These are phyloP conservation scores for Cutaneotrichosporon curvatum DNA, from an alignment of 1,284 basidiomycete species.

Conservation along the genomic window DNA sequence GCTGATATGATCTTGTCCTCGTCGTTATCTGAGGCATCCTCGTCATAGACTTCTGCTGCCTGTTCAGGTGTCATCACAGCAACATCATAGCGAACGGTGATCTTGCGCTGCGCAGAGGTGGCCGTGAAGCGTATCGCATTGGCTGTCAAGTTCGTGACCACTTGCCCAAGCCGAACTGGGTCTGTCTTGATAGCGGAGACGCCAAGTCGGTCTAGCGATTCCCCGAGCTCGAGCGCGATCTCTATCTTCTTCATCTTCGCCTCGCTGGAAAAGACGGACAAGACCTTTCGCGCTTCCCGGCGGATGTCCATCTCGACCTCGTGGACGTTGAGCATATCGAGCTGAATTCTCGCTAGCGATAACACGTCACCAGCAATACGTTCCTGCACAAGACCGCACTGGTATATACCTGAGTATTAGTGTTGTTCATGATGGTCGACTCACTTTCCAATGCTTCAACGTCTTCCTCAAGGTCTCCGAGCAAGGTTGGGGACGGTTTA, in stretches of 20 bases:
- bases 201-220: constrained; percentile 19
- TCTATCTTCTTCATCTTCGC: constrained; percentile 36
- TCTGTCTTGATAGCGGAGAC: constrained; percentile 38
- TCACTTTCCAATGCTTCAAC: constrained; percentile 23
- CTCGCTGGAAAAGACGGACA: constrained; percentile 36
- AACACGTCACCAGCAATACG: constrained; percentile 48
- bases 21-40: too few relatives aligned
- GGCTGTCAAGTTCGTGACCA: constrained; percentile 28
- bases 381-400: constrained; percentile 46
- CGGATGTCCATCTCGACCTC: constrained; percentile 41
- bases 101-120: constrained; percentile 11
- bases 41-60: not conserved
- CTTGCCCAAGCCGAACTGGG: constrained; percentile 43
- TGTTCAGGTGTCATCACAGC: not conserved
- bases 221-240: constrained; percentile 28
- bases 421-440: not conserved
- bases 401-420: constrained; percentile 21
- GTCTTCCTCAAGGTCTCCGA: constrained; percentile 39
- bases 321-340: constrained; percentile 37
- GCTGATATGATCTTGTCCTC: too few relatives aligned
- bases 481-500: constrained; percentile 29
- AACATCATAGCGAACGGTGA: constrained; percentile 29
- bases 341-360: constrained; percentile 45
- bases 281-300: constrained; percentile 38
- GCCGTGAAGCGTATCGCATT: constrained; percentile 31